phyloP scores from a whole-genome alignment of 169 alveolate genomes.

The Plasmodium falciparum region DNA sequence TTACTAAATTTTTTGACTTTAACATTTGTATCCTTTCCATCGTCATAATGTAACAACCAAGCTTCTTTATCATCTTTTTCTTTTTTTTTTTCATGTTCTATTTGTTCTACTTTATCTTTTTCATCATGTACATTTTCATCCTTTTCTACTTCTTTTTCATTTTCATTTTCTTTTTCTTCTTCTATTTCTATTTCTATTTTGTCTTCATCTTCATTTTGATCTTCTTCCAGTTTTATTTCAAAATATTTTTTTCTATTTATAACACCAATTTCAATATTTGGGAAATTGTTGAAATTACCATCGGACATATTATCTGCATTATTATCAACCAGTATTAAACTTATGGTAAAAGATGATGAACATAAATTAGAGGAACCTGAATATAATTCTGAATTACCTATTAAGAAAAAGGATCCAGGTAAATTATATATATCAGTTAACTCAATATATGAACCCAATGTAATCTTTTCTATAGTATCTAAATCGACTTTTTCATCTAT shows the following conservation, averaged over 20 bases:
- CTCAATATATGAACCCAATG: slow-evolving; percentile 61
- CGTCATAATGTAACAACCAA: too few species aligned
- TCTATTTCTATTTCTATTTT: background rate
- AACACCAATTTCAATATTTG: slow-evolving; percentile 41
- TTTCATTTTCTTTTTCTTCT: background rate
- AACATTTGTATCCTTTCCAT: too few species aligned
- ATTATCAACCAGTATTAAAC: slow-evolving; percentile 11
- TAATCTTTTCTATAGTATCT: slow-evolving; percentile 9
- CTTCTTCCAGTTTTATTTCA: background rate
- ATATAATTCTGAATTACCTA: slow-evolving; percentile 50
- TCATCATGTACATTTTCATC: background rate
- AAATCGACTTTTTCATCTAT: slow-evolving; percentile 12
- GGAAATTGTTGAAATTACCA: slow-evolving; percentile 19
- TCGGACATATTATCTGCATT: background rate
- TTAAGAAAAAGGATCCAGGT: slow-evolving; percentile 10
- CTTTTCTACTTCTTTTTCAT: background rate
- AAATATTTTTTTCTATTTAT: slow-evolving; percentile 14
- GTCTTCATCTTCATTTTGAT: background rate
- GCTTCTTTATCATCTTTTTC: too few species aligned
- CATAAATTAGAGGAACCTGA: slow-evolving; percentile 29
- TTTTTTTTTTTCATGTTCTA: too few species aligned
- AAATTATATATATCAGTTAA: slow-evolving; percentile 24
- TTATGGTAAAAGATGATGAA: slow-evolving; percentile 39
- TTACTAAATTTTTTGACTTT: slow-evolving; percentile 14
- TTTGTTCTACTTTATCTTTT: too few species aligned